Percentiles rank a stretch among this genome's conserved stretches.
phyloP scores from a whole-genome alignment of 163 green algal genomes.

The Scenedesmus sp. region DNA sequence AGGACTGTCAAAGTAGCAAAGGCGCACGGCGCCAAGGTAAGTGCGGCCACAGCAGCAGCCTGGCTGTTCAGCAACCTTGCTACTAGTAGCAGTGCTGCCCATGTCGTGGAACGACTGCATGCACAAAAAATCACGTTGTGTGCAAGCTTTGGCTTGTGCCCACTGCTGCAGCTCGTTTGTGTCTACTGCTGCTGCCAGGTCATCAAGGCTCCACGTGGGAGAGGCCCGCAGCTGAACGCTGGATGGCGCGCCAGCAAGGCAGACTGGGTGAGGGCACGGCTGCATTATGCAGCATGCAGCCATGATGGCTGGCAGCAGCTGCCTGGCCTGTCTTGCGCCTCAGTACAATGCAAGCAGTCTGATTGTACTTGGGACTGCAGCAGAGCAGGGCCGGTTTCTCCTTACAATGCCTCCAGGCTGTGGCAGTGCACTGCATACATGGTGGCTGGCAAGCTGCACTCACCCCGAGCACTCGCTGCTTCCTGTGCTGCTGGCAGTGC shows the following conservation, averaged over 20 bases:
- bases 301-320: no score
- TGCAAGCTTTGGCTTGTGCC: not conserved
- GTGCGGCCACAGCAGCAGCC: not conserved
- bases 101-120: not conserved
- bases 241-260: constrained; percentile 53
- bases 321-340: no score
- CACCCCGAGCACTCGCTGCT: not conserved
- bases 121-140: not conserved
- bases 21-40: constrained; percentile 56
- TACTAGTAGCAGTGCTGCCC: not conserved
- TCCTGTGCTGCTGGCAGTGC: constrained; percentile 20
- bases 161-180: not conserved
- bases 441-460: not conserved
- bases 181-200: constrained; percentile 48
- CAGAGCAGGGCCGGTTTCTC: no score
- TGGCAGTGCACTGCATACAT: not conserved
- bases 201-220: constrained; percentile 42
- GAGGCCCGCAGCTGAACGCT: constrained; percentile 60
- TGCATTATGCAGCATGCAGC: not conserved
- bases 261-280: constrained; percentile 49
- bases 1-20: constrained; percentile 50
- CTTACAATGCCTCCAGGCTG: no score
- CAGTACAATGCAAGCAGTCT: no score
- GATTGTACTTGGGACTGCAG: no score
- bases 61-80: not conserved